Evolutionary conservation across 352 stramenopile genomes (phyloP), one percentile per base, ranked within the genome.

Genomic region (Phytophthora fragariaefolia): DNA sequence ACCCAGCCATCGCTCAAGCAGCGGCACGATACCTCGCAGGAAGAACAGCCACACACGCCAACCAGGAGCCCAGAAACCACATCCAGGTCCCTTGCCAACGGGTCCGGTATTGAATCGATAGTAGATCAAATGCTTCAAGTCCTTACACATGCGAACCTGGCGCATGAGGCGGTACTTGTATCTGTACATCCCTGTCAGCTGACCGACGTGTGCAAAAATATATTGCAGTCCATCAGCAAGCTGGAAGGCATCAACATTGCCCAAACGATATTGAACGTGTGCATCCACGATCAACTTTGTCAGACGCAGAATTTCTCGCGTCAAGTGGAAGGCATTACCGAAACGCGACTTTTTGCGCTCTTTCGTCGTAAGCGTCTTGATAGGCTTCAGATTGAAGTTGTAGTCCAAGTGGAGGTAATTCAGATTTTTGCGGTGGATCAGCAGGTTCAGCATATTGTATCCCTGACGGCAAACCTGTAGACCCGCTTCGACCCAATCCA

Each of bases 311-410:
- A 99, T 99, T 74, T 99, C 98, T 66, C 97, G 91, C 9, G 95
- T 98, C 55, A 99, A 88, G 72, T 98, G 92, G 79, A 98, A 98
- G 6, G 93, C 93, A 69, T 98, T 98, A 64, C 95, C 96, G 54
- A 98, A 99, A 30, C 96, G 91, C 59, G 93, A 99, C 73, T 99
- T 99, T 76, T 99, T 99, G 28, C 98, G 86, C 72, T 99, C 98
- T 79, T 99, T 99, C 2, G 98, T 99, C 10, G 98, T 99, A 56
- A 99, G 82, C 28, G 98, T 99, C 87, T 99, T 99, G 79, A 98
- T 99, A 4, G 98, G 98, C 79, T 99, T 99, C n/a, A 99, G 76
- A 81, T 99, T 99, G 74, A 99, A 99, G 74, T 99, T 99, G 91
- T 99, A 99, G 77, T 99, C 98, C 66, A 99, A 86, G 82, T 99